Evolutionary conservation across 257 asterid species (phyloP).

Genomic region (Hygrophila difformis): DNA sequence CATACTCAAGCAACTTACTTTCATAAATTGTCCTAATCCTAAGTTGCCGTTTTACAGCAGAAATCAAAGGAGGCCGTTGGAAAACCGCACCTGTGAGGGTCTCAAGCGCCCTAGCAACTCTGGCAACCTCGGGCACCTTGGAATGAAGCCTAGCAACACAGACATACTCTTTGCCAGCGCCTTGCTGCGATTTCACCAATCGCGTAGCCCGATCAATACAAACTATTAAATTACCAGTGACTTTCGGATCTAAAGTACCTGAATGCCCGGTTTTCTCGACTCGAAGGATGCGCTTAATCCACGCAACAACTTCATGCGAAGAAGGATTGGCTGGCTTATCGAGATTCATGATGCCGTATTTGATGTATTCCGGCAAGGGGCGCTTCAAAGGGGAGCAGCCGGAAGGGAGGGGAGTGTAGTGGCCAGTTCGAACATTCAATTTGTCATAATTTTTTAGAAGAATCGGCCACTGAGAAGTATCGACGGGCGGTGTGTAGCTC

Average conservation of each 20-base stretch:
- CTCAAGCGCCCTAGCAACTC: slow-evolving; percentile 69
- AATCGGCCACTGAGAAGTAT: slow-evolving; percentile 80
- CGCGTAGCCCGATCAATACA: slow-evolving; percentile 83
- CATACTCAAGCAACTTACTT: slow-evolving; percentile 77
- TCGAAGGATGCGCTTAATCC: slow-evolving; percentile 71
- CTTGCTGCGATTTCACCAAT: slow-evolving; percentile 78
- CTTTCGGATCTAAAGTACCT: slow-evolving; percentile 79
- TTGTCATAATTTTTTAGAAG: slow-evolving; percentile 69
- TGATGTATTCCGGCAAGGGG: slow-evolving; percentile 58
- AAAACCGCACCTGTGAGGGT: slow-evolving; percentile 77
- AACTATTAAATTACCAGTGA: slow-evolving; percentile 74
- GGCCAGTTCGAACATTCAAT: slow-evolving; percentile 73
- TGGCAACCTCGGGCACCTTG: slow-evolving; percentile 51
- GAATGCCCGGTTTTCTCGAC: slow-evolving; percentile 83
- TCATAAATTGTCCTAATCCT: slow-evolving; percentile 83
- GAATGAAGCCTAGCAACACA: slow-evolving; percentile 76
- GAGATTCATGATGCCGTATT: slow-evolving; percentile 67
- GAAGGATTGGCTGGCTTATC: slow-evolving; percentile 84
- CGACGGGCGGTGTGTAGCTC: slow-evolving; percentile 48
- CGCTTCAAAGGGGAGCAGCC: slow-evolving; percentile 85
- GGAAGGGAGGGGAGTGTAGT: slow-evolving; percentile 74
- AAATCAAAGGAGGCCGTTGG: slow-evolving; percentile 78
- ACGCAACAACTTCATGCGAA: slow-evolving; percentile 82
- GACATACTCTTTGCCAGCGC: slow-evolving; percentile 84
- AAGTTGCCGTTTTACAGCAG: slow-evolving; percentile 85